Percentiles rank a stretch among this genome's conserved stretches.
Evolutionary conservation across 2,329 filamentous ascomycete species (phyloP).

Genomic region (Aspergillus oerlinghausenensis): DNA sequence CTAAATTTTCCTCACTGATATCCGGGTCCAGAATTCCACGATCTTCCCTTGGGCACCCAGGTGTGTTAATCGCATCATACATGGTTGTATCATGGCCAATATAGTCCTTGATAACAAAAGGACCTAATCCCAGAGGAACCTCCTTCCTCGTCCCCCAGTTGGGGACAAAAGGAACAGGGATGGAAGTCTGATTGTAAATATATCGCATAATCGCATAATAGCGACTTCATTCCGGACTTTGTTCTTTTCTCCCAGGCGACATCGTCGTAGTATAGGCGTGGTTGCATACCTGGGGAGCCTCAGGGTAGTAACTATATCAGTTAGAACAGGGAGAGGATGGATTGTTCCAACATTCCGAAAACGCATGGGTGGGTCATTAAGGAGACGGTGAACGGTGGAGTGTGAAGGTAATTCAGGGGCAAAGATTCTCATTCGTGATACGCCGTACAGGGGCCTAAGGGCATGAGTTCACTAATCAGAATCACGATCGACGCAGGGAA

Average conservation of each 20-base stretch:
- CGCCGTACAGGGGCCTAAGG: too few relatives aligned
- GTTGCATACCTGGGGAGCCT: not conserved
- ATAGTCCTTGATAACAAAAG: not conserved
- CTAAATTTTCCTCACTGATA: not conserved
- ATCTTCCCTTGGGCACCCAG: not conserved
- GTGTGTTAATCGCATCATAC: not conserved
- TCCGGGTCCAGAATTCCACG: conserved; percentile 2
- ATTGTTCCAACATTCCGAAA: too few relatives aligned
- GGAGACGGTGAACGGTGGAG: too few relatives aligned
- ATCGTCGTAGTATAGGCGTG: not conserved
- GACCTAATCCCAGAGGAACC: conserved; percentile 5
- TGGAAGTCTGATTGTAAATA: not conserved
- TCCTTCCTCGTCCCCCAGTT: not conserved
- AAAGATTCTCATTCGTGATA: too few relatives aligned
- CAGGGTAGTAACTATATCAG: not conserved
- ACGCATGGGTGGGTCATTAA: too few relatives aligned
- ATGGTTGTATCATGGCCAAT: not conserved
- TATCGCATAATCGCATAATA: not conserved
- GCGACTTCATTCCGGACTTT: not conserved
- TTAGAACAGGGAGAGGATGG: not conserved
- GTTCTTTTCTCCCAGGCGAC: conserved; percentile 7
- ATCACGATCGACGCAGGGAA: too few relatives aligned
- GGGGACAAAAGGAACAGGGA: not conserved
- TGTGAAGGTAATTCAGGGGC: too few relatives aligned
- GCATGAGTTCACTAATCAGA: too few relatives aligned